phyloP scores from a whole-genome alignment of 1,284 basidiomycete genomes.

The Cerrena zonata region DNA sequence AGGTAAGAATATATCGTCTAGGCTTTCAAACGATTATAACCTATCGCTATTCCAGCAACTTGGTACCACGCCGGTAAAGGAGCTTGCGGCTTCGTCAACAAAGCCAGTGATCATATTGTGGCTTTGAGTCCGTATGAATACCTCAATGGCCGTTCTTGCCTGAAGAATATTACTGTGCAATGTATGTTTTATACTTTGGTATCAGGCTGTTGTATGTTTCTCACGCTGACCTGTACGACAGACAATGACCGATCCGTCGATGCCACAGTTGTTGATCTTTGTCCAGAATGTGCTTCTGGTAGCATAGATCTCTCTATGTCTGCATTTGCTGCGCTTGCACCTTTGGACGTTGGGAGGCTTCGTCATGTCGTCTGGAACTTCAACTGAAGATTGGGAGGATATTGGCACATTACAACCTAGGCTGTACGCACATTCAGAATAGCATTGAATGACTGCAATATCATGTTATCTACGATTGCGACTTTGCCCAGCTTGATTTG shows the following conservation, averaged over 20 bases:
- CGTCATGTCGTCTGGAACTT: slow-evolving; percentile 13
- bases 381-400: too few species aligned
- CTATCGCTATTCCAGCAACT: slow-evolving; percentile 38
- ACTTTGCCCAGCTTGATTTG: slow-evolving; percentile 37
- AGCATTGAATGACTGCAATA: too few species aligned
- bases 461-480: slow-evolving; percentile 50
- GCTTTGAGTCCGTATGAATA: slow-evolving; percentile 50
- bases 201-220: background rate
- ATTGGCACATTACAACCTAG: too few species aligned
- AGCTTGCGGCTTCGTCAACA: slow-evolving; percentile 62
- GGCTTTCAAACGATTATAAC: background rate
- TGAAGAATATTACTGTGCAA: slow-evolving; percentile 47
- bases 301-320: slow-evolving; percentile 38
- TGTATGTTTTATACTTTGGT: background rate
- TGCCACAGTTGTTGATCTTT: slow-evolving; percentile 38
- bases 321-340: slow-evolving; percentile 36
- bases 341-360: slow-evolving; percentile 12
- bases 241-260: slow-evolving; percentile 31
- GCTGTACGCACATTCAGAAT: too few species aligned
- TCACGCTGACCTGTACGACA: slow-evolving; percentile 10
- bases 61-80: slow-evolving; percentile 59
- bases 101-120: slow-evolving; percentile 47
- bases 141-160: slow-evolving; percentile 20
- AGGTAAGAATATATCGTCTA: too few species aligned
- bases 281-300: slow-evolving; percentile 33